Base-by-base conservation (phyloP, 2,329 filamentous ascomycete species). In the Dactylellina drechsleri region DNA sequence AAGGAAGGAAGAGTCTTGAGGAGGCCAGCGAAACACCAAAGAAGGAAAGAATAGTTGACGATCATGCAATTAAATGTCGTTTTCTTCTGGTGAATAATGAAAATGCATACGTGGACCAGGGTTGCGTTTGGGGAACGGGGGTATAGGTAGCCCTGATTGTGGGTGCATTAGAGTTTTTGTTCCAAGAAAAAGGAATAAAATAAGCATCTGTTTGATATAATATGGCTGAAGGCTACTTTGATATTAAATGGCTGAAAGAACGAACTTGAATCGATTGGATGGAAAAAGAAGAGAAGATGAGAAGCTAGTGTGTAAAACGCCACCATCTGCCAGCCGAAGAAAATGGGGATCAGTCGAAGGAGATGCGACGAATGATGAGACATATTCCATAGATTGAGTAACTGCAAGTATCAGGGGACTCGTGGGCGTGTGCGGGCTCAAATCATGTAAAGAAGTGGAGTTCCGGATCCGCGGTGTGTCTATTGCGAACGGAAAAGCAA, bases 331-430 rank as follows among this genome's bases (percentile, higher is more conserved):
- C 53, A 64, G 15, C 18, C 66, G 52, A 62, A 23, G 54, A 56
- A 45, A 10, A 12, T 31, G 43, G 20, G 40, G 47, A 20, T 52
- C 10, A 18, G 47, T 52, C 4, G 23, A 57, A 23, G 10, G 12
- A 23, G 18, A 40, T 43, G 45, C 49, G 59, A 47, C 66, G 66
- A 71, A 71, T 71, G 43, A 18, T 50, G 50, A 59, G 66, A 52
- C 66, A 49, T 13, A 8, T 43, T 36, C 7, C 15, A 16, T 2
- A 56, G 10, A 64, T 52, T 64, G 40, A 59, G 28, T 23, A 56
- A 53, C 59, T 71, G 58, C 59, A 64, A 40, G 43, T 40, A 54
- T 71, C 56, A 71, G 66, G 59, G 66, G 66, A 71, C 18, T 36
- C 28, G n/a, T 15, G 13, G 49, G 49, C 20, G 15, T 26, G 50